Base-by-base conservation (phyloP, 1,139 yeast genomes). In the Taphrina communis region DNA sequence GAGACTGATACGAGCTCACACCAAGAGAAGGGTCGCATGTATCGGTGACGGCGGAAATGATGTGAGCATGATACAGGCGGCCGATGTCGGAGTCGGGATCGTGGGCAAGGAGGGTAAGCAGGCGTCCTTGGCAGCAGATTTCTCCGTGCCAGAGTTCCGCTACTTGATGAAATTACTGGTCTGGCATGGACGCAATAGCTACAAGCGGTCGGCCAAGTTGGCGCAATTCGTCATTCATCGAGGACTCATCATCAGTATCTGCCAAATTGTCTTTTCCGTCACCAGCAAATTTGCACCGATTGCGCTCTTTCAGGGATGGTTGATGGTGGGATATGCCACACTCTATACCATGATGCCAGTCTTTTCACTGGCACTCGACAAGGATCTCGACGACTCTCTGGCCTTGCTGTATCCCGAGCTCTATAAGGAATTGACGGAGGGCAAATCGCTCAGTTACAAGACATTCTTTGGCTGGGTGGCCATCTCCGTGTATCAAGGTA, bases 1-100 rank as follows among this genome's bases (percentile, higher is more conserved):
- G 0, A 76, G 85, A 31, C 81, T 88, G 73, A 95, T 95, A 72
- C 85, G 93, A 73, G 85, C 85, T 71, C 80, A 85, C 46, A 94
- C 99, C 0, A 90, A 91, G 6, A 91, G 90, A 76, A 82, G 99
- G 67, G 97, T 93, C 2, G 93, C 98, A 74, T 94, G 99, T 77
- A 95, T 95, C 74, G 99, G 99, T 66, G 99, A 95, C 78, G 99
- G 99, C 73, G 99, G 99, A 74, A 95, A 95, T 76, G 99, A 95
- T 78, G 99, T 95, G 50, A 90, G 96, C 75, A 95, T 95, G 99
- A 95, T 95, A 74, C 99, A 94, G 79, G 90, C 96, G 74, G 99
- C 99, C 0, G 97, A 95, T 80, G 97, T 95, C 11, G 99, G 99
- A 70, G 97, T 95, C 52, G 99, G 99, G 68, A 94, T 95, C 74